Evolutionary conservation across 1,284 basidiomycete genomes (phyloP).

Genomic region (Crucibulum parvulum): DNA sequence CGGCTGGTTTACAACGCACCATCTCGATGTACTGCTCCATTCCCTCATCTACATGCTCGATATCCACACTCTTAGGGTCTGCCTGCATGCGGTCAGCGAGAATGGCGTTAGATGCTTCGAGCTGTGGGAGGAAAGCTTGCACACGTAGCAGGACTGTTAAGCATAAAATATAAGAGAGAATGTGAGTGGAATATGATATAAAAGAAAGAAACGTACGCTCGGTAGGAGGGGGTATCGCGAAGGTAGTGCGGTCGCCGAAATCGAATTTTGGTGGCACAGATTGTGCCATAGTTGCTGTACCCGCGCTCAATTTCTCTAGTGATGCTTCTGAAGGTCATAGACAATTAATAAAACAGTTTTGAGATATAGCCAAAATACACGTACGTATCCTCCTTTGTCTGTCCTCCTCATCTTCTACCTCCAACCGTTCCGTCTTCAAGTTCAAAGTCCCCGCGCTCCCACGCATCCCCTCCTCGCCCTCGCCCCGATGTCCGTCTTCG

Average conservation of each 20-base stretch:
- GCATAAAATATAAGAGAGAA: neutral
- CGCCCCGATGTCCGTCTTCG: too few relatives aligned
- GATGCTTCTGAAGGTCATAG: constrained; percentile 21
- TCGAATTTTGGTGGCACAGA: constrained; percentile 26
- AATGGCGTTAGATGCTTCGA: constrained; percentile 66
- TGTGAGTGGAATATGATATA: neutral
- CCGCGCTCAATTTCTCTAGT: constrained; percentile 35
- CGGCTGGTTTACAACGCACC: constrained; percentile 44
- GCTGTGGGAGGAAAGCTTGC: constrained; percentile 66
- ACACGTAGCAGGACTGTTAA: constrained; percentile 63
- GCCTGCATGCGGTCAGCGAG: constrained; percentile 49
- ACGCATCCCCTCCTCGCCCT: too few relatives aligned
- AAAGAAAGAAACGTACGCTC: constrained; percentile 31
- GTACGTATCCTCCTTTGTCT: too few relatives aligned
- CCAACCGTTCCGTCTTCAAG: too few relatives aligned
- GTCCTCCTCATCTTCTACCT: too few relatives aligned
- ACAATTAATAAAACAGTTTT: too few relatives aligned
- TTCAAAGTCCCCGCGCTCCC: too few relatives aligned
- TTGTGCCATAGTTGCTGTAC: constrained; percentile 11
- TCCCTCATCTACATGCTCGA: constrained; percentile 60
- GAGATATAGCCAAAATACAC: too few relatives aligned
- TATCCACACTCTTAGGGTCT: constrained; percentile 65
- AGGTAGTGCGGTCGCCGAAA: constrained; percentile 33
- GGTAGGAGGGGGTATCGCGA: constrained; percentile 27
- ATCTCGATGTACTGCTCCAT: constrained; percentile 67